A percentile compares a stretch with the other conserved stretches of the same genome.
Conservation (phyloP, 2,329 filamentous ascomycete species). For the Nigrospora sphaerica region DNA sequence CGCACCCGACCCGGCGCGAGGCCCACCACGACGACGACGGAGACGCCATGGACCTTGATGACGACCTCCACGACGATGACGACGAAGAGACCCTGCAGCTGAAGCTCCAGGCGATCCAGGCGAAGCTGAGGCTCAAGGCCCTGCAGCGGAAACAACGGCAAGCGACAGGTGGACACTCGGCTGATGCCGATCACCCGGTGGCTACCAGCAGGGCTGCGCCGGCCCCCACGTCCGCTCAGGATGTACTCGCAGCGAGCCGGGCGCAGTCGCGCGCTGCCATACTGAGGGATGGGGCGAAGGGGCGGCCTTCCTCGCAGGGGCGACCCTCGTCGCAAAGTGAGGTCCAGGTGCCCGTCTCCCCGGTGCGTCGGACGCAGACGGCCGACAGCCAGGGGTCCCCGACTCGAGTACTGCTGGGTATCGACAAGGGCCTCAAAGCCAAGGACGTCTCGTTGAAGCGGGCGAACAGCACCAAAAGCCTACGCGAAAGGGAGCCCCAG, state of each 20-base stretch:
- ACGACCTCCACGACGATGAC: conserved; percentile 43
- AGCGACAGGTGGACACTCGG: conserved; percentile 1
- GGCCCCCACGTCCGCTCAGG: conserved; percentile 9
- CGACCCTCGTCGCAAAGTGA: conserved; percentile 22
- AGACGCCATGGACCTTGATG: conserved; percentile 27
- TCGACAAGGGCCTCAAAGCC: conserved; percentile 79
- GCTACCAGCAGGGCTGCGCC: conserved; percentile 1
- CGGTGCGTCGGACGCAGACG: conserved; percentile 55
- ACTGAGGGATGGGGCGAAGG: conserved; percentile 7
- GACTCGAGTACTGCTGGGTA: conserved; percentile 71
- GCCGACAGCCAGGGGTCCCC: conserved; percentile 61
- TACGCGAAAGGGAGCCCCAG: conserved; percentile 17
- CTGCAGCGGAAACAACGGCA: conserved; percentile 48
- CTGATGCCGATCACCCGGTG: not conserved
- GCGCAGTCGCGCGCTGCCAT: conserved; percentile 11
- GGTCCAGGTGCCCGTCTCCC: conserved; percentile 69
- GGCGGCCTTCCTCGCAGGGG: conserved; percentile 21
- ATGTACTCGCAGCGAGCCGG: conserved; percentile 10
- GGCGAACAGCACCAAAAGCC: conserved; percentile 44
- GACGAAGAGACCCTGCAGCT: conserved; percentile 87
- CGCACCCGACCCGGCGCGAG: too few relatives aligned
- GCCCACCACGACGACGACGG: conserved; percentile 15
- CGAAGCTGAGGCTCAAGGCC: conserved; percentile 79
- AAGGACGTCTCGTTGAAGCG: conserved; percentile 80
- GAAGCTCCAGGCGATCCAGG: conserved; percentile 82